Evolutionary conservation across 768 basidiomycete genomes (phyloP), one percentile per base, ranked within the genome.

Genomic region (Tylopilus rubrobrunneus): DNA sequence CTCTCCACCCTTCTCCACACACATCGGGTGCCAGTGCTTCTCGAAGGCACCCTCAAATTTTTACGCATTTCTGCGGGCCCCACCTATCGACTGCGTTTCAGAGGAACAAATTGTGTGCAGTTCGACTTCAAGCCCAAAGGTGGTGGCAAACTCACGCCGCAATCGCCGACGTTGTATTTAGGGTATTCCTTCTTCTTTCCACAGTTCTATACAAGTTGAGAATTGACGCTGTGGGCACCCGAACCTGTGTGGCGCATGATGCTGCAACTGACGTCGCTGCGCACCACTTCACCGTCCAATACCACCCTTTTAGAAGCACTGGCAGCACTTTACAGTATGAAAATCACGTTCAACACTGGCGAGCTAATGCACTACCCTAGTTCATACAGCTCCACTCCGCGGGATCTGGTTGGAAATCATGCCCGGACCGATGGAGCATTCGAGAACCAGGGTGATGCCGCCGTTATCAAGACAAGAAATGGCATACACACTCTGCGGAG

Each of bases 131-230:
- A 37, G 36, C 19, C 19, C 19, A 19, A 19, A 19, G 19, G 19
- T 19, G 19, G 17, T 37, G 36, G 36, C 36, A 37, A 37, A 37
- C 14, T 29, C 48, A 21, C 28, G 33, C 47, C 49, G 36, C 25
- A 25, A 25, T 25, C 33, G 5, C 42, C 41, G 45, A 54, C 45
- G 41, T 41, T 25, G 25, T 40, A 45, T 41, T 48, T 56, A 56
- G 51, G 51, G 27, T 41, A 50, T 11, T 11, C 2, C 28, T 12
- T 28, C 36, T 19, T 19, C 19, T 44, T 29, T 49, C 48, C 59
- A 27, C 37, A 55, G 17, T 17, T 37, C 62, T 64, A 62, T 62
- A 61, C 62, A 46, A 51, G 62, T 19, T 19, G 19, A 19, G 19
- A 19, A 60, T 52, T 57, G 37, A 44, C 61, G 19, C 39, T 49